Evolutionary conservation across 257 asterid species (phyloP), one percentile per base, ranked within the genome.

Genomic region (Nicotiana otophora): DNA sequence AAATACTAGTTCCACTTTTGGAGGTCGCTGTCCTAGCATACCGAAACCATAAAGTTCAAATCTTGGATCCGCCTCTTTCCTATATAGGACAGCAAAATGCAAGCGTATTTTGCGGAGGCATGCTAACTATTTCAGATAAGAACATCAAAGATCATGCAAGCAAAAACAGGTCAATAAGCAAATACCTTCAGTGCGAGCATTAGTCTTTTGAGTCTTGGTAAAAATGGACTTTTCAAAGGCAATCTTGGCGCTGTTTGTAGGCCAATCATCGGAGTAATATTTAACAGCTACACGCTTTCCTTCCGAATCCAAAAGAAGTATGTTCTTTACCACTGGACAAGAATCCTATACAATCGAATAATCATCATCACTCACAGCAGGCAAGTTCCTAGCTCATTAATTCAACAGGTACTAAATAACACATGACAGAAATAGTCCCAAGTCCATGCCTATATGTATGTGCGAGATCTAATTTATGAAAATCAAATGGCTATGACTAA

Each of bases 241-340:
- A 60, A 92, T 81, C 86, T 91, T 96, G 9, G 99, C 90, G 68
- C 81, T 70, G 86, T 94, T 92, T 9, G 97, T 93, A 5, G 95
- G 96, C 98, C 98, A 96, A 23, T 96, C 99, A 84, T 94, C 98
- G 4, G 92, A 84, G 79, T 91, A 96, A 76, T 96, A 96, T 91
- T 93, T 94, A 74, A 94, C 98, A 1, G 97, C 98, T n/a, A 94
- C 97, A 7, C 98, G 97, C 62, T 93, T 96, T n/a, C 98, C 99
- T 74, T 96, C 99, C 4, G 98, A 93, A 88, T 96, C 99, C 91
- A 94, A 85, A 76, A 96, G 74, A 81, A 96, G 94, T 79, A 96
- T 96, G 92, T 93, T 96, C 90, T 94, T 93, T 85, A 96, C 77
- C 67, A 90, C 90, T 12, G 99, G 98, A 84, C 96, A 93, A 82